Evolutionary conservation across 495 filamentous ascomycete species (phyloP), one percentile per base, ranked within the genome.

Genomic region (Aspergillus baeticus): DNA sequence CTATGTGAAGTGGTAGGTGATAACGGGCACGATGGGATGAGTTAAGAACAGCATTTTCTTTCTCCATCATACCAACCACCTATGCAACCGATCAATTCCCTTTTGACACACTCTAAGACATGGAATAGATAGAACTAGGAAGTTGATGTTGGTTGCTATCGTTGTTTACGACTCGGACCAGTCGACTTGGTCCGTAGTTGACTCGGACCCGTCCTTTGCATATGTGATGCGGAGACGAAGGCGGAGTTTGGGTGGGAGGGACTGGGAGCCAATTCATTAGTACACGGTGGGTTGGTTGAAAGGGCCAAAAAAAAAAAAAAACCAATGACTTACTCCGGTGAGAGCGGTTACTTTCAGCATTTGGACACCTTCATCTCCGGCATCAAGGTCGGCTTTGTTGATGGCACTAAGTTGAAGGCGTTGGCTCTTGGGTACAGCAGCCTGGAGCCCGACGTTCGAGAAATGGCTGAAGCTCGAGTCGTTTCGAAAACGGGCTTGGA

Each of bases 381-480:
- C 79, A 11, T 80, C 84, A 14, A 98, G 68, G 39, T 96, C 90
- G 1, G 84, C 70, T 62, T 82, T 87, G 51, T 85, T 94, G 55
- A 98, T 94, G 49, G 87, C 89, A 64, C 92, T 87, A 46, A 98
- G 75, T 69, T 96, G 90, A 57, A 98, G 69, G 64, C 90, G 93
- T 72, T 98, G 95, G 34, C 86, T 91, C 76, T 96, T 97, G 6
- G 94, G 95, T 57, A 98, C 94, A 5, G 94, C 94, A 43, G 92
- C 95, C 70, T 98, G 95, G 49, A 98, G 66, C 6, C 85, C 86
- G 15, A 97, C 88, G 33, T 75, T 81, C 14, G 83, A 79, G 43
- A 98, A 79, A n/a, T 71, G 64, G 23, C 76, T 76, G 47, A 85
- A 83, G 50, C 81, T 82, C 13, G 85, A 87, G 1, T 72, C 78